Evolutionary conservation across 2,329 filamentous ascomycete species (phyloP), one percentile per base, ranked within the genome.

Genomic region (Neoarthrinium moseri): DNA sequence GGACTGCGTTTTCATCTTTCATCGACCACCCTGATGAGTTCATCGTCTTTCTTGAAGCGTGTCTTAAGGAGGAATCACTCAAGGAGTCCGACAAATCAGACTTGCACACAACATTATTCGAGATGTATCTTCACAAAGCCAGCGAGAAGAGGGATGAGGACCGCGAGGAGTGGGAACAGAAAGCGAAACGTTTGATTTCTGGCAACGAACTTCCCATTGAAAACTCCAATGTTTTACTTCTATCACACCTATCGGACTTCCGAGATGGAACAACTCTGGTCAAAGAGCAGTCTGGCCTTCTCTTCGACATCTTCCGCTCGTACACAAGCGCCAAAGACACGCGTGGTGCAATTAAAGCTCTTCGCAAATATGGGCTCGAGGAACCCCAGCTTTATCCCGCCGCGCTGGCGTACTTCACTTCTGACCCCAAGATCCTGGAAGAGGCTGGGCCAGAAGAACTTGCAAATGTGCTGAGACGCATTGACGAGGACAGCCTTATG

Each of bases 71-170:
- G 47, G 74, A 83, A 17, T 77, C 80, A 18, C 67, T 95, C n/a
- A 83, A 82, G 17, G 76, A 87, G 27, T 78, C 83, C 7, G 88
- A 96, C 61, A 87, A 84, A 52, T 80, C 86, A 2, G 95, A 99
- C 64, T 76, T 99, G 13, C 94, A 94, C 60, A 97, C 92, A 0
- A 96, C 95, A 0, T 67, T 99, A 12, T 97, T 99, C 61, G 95
- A 99, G 66, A 97, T 99, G 87, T 99, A 97, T 61, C 74, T 99
- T 7, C 88, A 95, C 65, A 94, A 91, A 57, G 88, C 92, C 18
- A 87, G 84, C 48, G 81, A 85, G 47, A 86, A 86, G 59, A 88
- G 84, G 58, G 84, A 84, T 8, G 73, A 75, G 37, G 66, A 65
- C 62, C 84, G 86, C 52, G 80, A 87, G 56, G 80, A 86, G 52